Evolutionary conservation across 108 stramenopile genomes (phyloP).

Genomic region (Skeletonema potamos): DNA sequence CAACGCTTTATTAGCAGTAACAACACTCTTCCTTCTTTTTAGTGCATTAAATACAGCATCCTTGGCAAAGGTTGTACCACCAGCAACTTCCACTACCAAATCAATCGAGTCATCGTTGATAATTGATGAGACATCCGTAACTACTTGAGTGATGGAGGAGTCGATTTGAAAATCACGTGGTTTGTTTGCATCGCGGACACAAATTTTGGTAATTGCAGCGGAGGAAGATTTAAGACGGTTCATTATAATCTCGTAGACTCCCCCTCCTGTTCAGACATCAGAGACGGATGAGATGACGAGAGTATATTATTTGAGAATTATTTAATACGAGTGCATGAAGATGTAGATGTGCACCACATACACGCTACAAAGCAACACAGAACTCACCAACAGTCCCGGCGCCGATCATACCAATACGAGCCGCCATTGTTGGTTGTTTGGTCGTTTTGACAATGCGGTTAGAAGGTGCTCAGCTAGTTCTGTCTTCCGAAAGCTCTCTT

Average conservation of each 20-base stretch:
- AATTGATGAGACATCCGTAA: conserved; percentile 65
- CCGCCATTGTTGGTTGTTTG: neutral
- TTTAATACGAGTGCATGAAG: too few species aligned
- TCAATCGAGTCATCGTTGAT: conserved; percentile 67
- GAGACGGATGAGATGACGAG: neutral
- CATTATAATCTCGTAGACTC: conserved; percentile 81
- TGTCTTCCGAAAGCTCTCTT: too few species aligned
- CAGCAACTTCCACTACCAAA: conserved; percentile 77
- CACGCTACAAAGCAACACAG: too few species aligned
- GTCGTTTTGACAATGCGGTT: too few species aligned
- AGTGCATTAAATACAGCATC: conserved; percentile 61
- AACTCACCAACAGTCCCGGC: conserved; percentile 60
- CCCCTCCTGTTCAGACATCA: conserved; percentile 29
- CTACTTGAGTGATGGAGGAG: conserved; percentile 40
- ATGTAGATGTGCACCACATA: too few species aligned
- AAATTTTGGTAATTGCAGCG: conserved; percentile 79
- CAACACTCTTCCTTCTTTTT: conserved; percentile 60
- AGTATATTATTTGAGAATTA: too few species aligned
- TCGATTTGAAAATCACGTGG: conserved; percentile 76
- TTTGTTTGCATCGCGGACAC: conserved; percentile 77
- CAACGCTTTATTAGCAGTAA: conserved; percentile 86
- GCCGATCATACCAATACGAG: conserved; percentile 69
- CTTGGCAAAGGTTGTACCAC: conserved; percentile 64
- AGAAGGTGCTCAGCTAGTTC: too few species aligned
- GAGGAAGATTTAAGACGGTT: conserved; percentile 25